Evolutionary conservation across 2,329 filamentous ascomycete genomes (phyloP), one percentile per base, ranked within the genome.

Genomic region (Epichloe bromicola): DNA sequence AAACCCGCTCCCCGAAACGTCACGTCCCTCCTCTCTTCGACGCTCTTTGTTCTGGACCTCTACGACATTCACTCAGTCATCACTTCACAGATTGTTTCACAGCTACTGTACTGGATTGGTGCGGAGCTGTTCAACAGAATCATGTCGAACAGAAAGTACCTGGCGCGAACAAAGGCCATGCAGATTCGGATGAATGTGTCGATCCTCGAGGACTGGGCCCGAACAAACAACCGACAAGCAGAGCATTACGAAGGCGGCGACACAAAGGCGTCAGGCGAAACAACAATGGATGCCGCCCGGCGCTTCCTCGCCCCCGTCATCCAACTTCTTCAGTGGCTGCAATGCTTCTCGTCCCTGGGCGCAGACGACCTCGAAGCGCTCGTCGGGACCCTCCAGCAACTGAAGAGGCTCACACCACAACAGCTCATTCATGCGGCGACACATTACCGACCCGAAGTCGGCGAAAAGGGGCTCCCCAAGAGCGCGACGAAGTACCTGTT

Each of bases 151-250:
- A 82, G 88, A 57, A 90, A 91, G 65, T 98, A 96, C 62, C 75
- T 98, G 10, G 91, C 93, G 5, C 80, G 93, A 49, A 98, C 93
- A 17, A 98, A 98, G 67, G 93, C 93, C 3, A 98, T 98, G 93
- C 93, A 98, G 66, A 97, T 98, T 59, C 87, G 93, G 58, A 97
- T 98, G 90, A 98, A 98, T 64, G 82, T 98, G 6, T 97, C 93
- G 0, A 85, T 83, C 7, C 73, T 98, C 19, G 93, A 98, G 66
- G 93, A 98, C 63, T 98, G 93, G 93, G 91, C 93, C 1, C 79
- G 91, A 33, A 78, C 80, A 15, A 98, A 98, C 68, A 97, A 95
- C 64, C 81, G 93, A 30, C 85, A 94, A 58, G 89, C 93, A 1
- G 93, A 97, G 63, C 91, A 97, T 67, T 97, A 88, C 65, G 91